phyloP scores from a whole-genome alignment of 2,329 filamentous ascomycete species.

The Arthrobotrys iridis region DNA sequence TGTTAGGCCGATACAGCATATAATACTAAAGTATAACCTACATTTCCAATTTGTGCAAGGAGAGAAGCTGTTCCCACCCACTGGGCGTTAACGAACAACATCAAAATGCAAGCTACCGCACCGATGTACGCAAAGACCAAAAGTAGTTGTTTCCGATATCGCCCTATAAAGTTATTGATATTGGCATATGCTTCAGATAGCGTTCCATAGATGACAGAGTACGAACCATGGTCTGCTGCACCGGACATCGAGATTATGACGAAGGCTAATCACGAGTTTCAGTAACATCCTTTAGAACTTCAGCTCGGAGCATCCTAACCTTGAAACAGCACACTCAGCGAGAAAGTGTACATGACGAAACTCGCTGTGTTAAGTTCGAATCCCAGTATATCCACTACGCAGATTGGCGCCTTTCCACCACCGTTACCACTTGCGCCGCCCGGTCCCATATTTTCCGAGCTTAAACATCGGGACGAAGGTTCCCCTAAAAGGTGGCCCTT shows the following conservation, averaged over 20 bases:
- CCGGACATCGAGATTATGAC: conserved; percentile 96
- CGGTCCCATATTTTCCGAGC: conserved; percentile 46
- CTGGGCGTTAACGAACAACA: conserved; percentile 78
- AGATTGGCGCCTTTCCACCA: conserved; percentile 66
- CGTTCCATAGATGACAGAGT: conserved; percentile 60
- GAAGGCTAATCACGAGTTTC: conserved; percentile 61
- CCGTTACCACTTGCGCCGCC: conserved; percentile 21
- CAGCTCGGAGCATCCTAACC: not conserved
- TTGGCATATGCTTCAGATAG: not conserved
- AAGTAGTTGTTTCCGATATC: conserved; percentile 85
- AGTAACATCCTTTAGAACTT: not conserved
- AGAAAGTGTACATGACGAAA: conserved; percentile 99
- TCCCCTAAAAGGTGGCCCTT: conserved; percentile 87
- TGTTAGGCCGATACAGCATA: not conserved
- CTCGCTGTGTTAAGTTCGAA: conserved; percentile 92
- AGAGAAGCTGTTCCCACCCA: conserved; percentile 83
- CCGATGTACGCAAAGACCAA: conserved; percentile 85
- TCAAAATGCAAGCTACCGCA: conserved; percentile 84
- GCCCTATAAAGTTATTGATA: conserved; percentile 43
- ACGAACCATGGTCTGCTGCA: conserved; percentile 84
- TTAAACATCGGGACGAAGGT: conserved; percentile 74
- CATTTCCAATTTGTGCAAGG: conserved; percentile 89
- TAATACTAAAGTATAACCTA: conserved; percentile 60
- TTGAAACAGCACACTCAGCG: conserved; percentile 74
- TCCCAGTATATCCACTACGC: conserved; percentile 82